Evolutionary conservation across 129 eudicot species (phyloP).

Genomic region (Rutidosis leptorrhynchoides): DNA sequence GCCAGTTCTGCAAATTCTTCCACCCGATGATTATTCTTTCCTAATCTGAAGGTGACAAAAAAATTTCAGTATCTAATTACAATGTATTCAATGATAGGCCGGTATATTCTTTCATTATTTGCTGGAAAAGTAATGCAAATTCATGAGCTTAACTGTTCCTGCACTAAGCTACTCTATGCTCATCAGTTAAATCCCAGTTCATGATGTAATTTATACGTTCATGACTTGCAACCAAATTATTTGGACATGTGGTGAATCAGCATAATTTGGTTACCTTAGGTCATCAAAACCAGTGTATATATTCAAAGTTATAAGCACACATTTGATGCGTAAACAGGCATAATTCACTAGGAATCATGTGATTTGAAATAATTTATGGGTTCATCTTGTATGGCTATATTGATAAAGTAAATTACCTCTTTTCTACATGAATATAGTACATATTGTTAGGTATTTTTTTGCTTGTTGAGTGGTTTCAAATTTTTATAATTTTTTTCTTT

Average conservation of each 20-base stretch:
- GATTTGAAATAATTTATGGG: constrained; percentile 11
- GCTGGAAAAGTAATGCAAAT: background rate
- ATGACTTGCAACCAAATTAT: constrained; percentile 11
- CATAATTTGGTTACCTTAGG: constrained; percentile 24
- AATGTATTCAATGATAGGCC: too few species aligned
- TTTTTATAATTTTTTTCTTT: constrained; percentile 20
- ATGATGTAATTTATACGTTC: constrained; percentile 15
- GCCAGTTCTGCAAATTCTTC: constrained; percentile 33
- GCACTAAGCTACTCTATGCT: background rate
- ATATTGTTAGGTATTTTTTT: constrained; percentile 13
- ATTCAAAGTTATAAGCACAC: constrained; percentile 25
- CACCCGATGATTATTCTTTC: constrained; percentile 29
- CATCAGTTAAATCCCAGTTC: constrained; percentile 2
- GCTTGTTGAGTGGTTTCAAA: constrained; percentile 21
- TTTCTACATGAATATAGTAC: constrained; percentile 9
- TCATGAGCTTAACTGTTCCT: constrained; percentile 14
- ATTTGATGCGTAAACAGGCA: constrained; percentile 26
- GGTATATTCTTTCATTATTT: constrained; percentile 26
- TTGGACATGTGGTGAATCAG: constrained; percentile 7
- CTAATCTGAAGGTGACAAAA: constrained; percentile 32
- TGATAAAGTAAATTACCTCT: background rate
- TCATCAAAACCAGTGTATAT: constrained; percentile 20
- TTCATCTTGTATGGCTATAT: constrained; percentile 4
- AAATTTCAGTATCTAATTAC: constrained; percentile 31
- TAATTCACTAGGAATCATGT: constrained; percentile 25